Base-by-base conservation (phyloP, 2,329 filamentous ascomycete species). In the Ceratocystis diversiconidia region DNA sequence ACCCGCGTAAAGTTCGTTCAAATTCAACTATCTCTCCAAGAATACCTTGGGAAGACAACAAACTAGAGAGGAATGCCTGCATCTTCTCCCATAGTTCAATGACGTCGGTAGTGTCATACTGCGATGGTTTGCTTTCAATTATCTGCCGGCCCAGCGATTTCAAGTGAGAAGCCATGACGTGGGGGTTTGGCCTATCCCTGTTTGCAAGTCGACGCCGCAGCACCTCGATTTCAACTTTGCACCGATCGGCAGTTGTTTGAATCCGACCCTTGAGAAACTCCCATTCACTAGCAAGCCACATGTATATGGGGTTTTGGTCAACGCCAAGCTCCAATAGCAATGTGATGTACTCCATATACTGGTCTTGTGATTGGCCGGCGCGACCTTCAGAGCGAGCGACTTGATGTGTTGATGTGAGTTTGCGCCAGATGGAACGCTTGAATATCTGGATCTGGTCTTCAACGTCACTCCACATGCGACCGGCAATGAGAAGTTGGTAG, bases 11-110 rank as follows among this genome's bases (percentile, higher is more conserved):
- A 15, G 87, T 94, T 69, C 95, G 89, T 90, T 92, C 96, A 74
- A 96, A 97, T 69, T 95, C 91, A 19, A 95, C 76, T 1, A 97
- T 83, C 73, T 99, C 94, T 0, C 90, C 91, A 5, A 99, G 78
- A 17, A 97, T 80, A 3, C 94, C 94, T 68, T 86, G 85, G 5
- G 85, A 76, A 0, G 90, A 92, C 0, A 99, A 78, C 48, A 99
- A 79, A 52, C 82, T 84, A 8, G 78, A 85, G 68, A 97, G 74
- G 68, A 90, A 94, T 0, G 82, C 78, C 67, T 90, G 79, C 69
- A 95, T 85, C 73, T 92, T 90, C 71, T 96, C 92, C 94, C 94
- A 99, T 68, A 97, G 82, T 70, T 96, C 91, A 69, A 95, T 82
- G 15, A 96, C 82, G 60, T 92, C 87, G 2, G 86, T 77, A 0